A percentile compares a stretch with the other conserved stretches of the same genome.
Evolutionary conservation across 495 filamentous ascomycete species (phyloP).

Genomic region (Niebla homalea): DNA sequence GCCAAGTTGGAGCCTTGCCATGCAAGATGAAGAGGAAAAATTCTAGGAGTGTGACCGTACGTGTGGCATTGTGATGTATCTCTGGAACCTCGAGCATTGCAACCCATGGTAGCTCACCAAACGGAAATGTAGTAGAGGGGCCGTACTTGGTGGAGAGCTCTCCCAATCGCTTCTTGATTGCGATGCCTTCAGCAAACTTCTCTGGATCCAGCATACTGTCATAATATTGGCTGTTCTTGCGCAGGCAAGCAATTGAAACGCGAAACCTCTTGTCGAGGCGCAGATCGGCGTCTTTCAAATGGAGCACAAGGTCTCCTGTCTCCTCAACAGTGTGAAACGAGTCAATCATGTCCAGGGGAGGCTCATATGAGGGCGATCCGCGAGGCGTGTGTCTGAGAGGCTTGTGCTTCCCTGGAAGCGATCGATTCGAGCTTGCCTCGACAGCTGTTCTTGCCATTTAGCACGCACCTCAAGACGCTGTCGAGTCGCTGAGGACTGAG

Average conservation of each 20-base stretch:
- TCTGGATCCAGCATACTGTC: constrained; percentile 31
- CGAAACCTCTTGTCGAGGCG: background rate
- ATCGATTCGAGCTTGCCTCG: no score
- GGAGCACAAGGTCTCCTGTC: constrained; percentile 10
- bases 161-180: constrained; percentile 6
- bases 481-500: no score
- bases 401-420: no score
- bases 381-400: no score
- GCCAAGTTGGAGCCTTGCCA: constrained; percentile 1
- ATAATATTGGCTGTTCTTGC: constrained; percentile 25
- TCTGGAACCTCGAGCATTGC: constrained; percentile 9
- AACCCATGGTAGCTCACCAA: constrained; percentile 8
- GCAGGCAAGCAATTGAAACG: constrained; percentile 4
- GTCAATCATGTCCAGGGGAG: no score
- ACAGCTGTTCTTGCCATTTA: no score
- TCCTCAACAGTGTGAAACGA: background rate
- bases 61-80: background rate
- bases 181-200: constrained; percentile 35
- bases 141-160: constrained; percentile 3
- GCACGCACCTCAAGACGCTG: no score
- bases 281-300: background rate
- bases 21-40: constrained; percentile 11
- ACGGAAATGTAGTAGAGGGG: background rate
- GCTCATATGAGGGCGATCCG: no score
- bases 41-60: background rate